Percentiles rank a stretch among this genome's conserved stretches.
These are phyloP conservation scores for Poteriospumella lacustris DNA, from an alignment of 108 stramenopile genomes.

Conservation along the genomic window DNA sequence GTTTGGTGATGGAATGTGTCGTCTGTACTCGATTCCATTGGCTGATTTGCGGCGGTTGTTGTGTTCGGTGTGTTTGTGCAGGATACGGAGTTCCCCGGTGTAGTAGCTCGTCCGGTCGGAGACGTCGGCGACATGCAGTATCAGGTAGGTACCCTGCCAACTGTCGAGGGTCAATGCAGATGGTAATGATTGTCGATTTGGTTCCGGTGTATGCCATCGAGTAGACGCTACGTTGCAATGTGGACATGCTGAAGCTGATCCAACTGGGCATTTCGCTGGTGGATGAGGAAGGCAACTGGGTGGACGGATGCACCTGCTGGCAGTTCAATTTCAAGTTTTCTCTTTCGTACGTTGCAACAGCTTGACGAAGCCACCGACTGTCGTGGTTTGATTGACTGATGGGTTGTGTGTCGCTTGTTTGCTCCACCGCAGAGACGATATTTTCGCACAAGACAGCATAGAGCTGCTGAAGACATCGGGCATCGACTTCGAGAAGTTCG, in stretches of 20 bases:
- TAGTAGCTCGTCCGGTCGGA: conserved; percentile 94
- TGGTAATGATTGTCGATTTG: background rate
- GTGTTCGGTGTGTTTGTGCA: background rate
- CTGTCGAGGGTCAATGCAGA: background rate
- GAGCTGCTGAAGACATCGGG: conserved; percentile 85
- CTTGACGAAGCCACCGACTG: background rate
- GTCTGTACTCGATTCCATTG: background rate
- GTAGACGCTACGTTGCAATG: conserved; percentile 93
- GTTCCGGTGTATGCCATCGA: background rate
- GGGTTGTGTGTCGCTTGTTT: background rate
- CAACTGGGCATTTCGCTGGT: conserved; percentile 90
- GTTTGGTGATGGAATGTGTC: too few relatives aligned
- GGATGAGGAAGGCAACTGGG: conserved; percentile 84
- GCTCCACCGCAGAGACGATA: conserved; percentile 63
- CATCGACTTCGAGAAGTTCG: conserved; percentile 83
- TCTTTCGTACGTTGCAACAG: conserved; percentile 15
- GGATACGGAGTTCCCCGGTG: conserved; percentile 93
- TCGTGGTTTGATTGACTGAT: conserved; percentile 39
- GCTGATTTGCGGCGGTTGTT: background rate
- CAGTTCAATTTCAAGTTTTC: conserved; percentile 97
- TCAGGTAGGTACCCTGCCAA: conserved; percentile 22
- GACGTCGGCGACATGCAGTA: conserved; percentile 92
- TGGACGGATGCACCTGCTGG: conserved; percentile 87
- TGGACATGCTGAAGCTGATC: conserved; percentile 94
- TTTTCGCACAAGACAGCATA: conserved; percentile 97